These are phyloP conservation scores for Fusarium irregulare DNA, from an alignment of 2,329 filamentous ascomycete genomes.

Conservation along the genomic window DNA sequence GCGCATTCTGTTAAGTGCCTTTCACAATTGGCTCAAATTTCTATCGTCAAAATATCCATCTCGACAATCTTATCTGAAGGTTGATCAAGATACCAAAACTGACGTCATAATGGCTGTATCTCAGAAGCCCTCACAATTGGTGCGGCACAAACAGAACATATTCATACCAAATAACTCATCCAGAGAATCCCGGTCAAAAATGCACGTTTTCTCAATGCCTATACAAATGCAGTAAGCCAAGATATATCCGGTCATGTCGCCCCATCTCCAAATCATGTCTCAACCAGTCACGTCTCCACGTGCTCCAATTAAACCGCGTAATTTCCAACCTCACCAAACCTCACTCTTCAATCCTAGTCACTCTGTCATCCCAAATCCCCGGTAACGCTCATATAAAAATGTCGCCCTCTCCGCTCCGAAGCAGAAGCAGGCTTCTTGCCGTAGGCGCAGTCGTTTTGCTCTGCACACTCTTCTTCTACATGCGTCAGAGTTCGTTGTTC, in stretches of 20 bases:
- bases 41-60: background rate
- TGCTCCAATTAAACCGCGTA: constrained; percentile 33
- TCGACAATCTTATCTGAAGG: background rate
- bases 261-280: constrained; percentile 1
- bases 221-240: background rate
- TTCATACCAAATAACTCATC: rapidly evolving
- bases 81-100: background rate
- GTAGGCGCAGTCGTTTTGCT: constrained; percentile 12
- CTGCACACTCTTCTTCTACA: constrained; percentile 10
- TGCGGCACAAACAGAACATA: background rate
- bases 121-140: background rate
- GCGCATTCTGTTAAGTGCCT: too few species aligned
- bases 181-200: background rate
- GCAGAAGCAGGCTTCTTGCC: constrained; percentile 5
- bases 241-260: background rate
- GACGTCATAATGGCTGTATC: background rate
- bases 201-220: background rate
- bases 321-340: constrained; percentile 14
- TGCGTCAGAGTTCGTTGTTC: constrained; percentile 19
- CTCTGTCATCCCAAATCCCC: background rate
- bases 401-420: constrained; percentile 24
- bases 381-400: constrained; percentile 9
- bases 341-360: background rate
- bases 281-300: constrained; percentile 32
- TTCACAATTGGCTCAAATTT: too few species aligned